These are phyloP conservation scores for Cyberlindnera saturnus DNA, from an alignment of 805 yeast genomes.

Conservation along the genomic window DNA sequence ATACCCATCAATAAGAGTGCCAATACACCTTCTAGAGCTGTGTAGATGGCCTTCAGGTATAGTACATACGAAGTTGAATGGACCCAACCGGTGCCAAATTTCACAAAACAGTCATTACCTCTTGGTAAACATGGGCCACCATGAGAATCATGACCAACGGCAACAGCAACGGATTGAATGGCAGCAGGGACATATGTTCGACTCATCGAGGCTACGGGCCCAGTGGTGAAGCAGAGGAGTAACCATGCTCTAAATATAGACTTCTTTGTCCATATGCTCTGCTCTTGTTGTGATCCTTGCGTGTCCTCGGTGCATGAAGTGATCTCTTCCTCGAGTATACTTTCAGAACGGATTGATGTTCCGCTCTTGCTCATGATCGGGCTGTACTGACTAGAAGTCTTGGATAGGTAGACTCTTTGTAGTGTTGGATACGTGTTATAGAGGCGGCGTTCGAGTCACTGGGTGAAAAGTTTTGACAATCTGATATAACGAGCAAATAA, in stretches of 20 bases:
- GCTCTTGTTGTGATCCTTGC: too few species aligned
- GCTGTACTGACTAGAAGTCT: too few species aligned
- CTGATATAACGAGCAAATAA: too few species aligned
- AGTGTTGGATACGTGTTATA: too few species aligned
- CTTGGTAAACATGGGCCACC: slow-evolving; percentile 23
- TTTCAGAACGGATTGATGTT: too few species aligned
- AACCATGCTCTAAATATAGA: slow-evolving; percentile 28
- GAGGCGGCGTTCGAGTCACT: too few species aligned
- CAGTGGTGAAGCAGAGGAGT: slow-evolving; percentile 33
- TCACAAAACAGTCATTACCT: slow-evolving; percentile 35
- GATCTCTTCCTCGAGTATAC: too few species aligned
- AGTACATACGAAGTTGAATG: slow-evolving; percentile 32
- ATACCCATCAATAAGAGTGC: slow-evolving; percentile 32
- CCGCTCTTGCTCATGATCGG: too few species aligned
- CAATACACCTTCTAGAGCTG: slow-evolving; percentile 33
- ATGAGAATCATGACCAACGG: slow-evolving; percentile 24
- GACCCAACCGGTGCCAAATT: slow-evolving; percentile 29
- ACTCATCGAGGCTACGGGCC: slow-evolving; percentile 37
- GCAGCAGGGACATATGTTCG: slow-evolving; percentile 36
- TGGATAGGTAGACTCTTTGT: too few species aligned
- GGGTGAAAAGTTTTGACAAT: too few species aligned
- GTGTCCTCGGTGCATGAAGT: too few species aligned
- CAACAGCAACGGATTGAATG: slow-evolving; percentile 31
- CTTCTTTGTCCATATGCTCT: neutral
- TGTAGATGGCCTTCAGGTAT: slow-evolving; percentile 31